A percentile compares a stretch with the other conserved stretches of the same genome.
Conservation (phyloP, 306 rosid genomes). For the Fagus sylvatica region DNA sequence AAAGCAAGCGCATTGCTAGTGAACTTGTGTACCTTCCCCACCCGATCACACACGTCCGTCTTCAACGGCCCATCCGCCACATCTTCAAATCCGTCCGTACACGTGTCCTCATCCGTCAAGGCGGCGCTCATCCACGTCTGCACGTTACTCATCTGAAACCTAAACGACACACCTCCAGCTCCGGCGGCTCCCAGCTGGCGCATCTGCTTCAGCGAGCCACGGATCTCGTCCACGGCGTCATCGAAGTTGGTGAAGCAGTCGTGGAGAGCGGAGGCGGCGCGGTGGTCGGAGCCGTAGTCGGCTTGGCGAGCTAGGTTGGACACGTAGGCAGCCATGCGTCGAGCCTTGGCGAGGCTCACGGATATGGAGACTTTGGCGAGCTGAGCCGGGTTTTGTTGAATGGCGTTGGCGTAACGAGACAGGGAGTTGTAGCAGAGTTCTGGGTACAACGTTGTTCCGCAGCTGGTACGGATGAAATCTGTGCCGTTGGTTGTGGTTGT, state of each 20-base stretch:
- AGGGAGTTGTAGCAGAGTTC: constrained; percentile 84
- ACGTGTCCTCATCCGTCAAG: constrained; percentile 87
- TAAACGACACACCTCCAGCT: constrained; percentile 39
- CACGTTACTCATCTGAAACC: constrained; percentile 93
- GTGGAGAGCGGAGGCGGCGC: constrained; percentile 63
- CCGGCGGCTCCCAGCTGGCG: constrained; percentile 49
- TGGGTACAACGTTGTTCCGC: constrained; percentile 78
- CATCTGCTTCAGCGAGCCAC: constrained; percentile 90
- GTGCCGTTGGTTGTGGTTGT: constrained; percentile 7
- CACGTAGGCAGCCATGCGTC: constrained; percentile 50
- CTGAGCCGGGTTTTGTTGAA: constrained; percentile 67
- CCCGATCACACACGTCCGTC: constrained; percentile 49
- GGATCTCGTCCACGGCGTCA: constrained; percentile 85
- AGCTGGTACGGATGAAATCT: constrained; percentile 78
- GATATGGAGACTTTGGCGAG: constrained; percentile 82
- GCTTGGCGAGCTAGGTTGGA: constrained; percentile 61
- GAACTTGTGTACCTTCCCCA: constrained; percentile 54
- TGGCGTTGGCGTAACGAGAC: constrained; percentile 75
- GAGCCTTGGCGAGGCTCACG: constrained; percentile 59
- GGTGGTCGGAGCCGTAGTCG: constrained; percentile 49
- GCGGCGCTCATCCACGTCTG: constrained; percentile 99
- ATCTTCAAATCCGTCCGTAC: constrained; percentile 88
- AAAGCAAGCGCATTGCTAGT: constrained; percentile 93
- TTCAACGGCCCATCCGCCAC: constrained; percentile 62
- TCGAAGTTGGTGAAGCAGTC: constrained; percentile 85